These are phyloP conservation scores for Colletotrichum sp. DNA, from an alignment of 2,329 filamentous ascomycete species.

Conservation along the genomic window DNA sequence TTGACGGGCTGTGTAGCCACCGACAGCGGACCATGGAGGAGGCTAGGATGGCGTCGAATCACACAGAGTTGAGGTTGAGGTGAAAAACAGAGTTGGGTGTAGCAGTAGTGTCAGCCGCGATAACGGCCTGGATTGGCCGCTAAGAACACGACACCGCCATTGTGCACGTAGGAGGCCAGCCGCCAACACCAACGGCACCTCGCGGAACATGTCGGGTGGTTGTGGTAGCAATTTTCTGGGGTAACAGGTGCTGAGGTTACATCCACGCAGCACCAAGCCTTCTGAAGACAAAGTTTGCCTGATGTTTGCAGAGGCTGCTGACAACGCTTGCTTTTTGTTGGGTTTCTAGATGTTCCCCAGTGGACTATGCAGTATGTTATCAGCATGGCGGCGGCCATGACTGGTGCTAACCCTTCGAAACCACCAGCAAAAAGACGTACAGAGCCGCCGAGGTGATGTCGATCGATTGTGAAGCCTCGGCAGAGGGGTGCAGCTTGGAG, in stretches of 20 bases:
- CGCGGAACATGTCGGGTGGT: background rate
- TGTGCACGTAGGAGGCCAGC: background rate
- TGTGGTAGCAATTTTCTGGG: background rate
- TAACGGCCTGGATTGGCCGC: background rate
- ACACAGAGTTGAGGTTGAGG: background rate
- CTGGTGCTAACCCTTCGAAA: background rate
- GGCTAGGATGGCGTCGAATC: background rate
- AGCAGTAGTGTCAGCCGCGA: background rate
- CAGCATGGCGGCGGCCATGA: background rate
- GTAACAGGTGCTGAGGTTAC: constrained; percentile 1
- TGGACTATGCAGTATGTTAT: background rate
- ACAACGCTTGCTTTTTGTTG: background rate
- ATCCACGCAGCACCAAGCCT: background rate
- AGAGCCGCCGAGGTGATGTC: background rate
- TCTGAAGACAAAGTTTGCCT: constrained; percentile 7
- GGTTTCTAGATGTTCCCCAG: background rate
- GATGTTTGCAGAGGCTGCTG: background rate
- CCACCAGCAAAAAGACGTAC: background rate
- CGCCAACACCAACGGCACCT: background rate
- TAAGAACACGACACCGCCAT: background rate
- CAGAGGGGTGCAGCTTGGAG: background rate
- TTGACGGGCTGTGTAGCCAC: background rate
- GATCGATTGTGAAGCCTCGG: background rate
- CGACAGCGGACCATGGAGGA: background rate
- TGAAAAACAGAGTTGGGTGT: background rate